Conservation (phyloP, 202 grass and related monocot species). For the Digitaria exilis region DNA sequence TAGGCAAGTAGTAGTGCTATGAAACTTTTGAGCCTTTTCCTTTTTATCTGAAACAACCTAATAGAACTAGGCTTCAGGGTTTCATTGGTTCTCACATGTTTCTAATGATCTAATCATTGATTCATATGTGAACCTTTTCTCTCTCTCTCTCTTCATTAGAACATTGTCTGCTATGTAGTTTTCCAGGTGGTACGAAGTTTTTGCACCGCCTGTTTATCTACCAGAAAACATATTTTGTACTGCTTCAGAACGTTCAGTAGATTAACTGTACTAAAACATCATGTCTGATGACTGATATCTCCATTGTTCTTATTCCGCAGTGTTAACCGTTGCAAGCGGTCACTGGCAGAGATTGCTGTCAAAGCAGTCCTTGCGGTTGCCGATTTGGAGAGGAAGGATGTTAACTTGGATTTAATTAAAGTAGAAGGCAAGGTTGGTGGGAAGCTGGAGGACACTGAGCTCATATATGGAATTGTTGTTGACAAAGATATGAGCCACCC, state of each 20-base stretch:
- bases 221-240: background rate
- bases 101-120: background rate
- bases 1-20: background rate
- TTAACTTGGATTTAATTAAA: constrained; percentile 96
- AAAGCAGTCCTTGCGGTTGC: constrained; percentile 98
- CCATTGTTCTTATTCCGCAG: constrained; percentile 49
- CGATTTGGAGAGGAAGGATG: constrained; percentile 98
- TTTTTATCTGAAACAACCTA: background rate
- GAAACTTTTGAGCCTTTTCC: background rate
- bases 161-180: background rate
- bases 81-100: background rate
- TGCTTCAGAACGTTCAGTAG: background rate
- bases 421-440: constrained; percentile 98
- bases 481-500: constrained; percentile 99
- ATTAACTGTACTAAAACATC: background rate
- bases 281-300: constrained; percentile 26
- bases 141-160: background rate
- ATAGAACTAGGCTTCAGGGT: background rate
- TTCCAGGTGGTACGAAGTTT: background rate
- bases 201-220: background rate
- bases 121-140: background rate
- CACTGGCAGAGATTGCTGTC: constrained; percentile 84
- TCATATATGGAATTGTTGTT: constrained; percentile 86
- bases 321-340: constrained; percentile 86
- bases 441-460: constrained; percentile 95